A percentile compares a stretch with the other conserved stretches of the same genome.
Conservation (phyloP, 768 basidiomycete species). For the Suillus occidentalis region DNA sequence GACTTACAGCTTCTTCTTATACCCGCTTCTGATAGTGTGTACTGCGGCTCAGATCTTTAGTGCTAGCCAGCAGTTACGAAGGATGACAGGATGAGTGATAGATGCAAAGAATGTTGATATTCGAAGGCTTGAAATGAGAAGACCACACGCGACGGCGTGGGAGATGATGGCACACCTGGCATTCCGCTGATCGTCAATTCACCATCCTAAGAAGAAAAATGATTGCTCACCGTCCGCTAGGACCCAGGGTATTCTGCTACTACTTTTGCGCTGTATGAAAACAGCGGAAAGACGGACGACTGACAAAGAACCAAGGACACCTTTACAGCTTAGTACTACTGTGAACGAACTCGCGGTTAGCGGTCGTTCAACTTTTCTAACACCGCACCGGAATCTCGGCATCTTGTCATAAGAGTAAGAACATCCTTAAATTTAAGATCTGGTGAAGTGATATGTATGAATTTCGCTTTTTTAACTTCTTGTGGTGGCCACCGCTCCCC, state of each 20-base stretch:
- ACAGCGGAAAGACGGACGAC: background rate
- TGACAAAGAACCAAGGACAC: background rate
- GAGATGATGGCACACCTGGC: conserved; percentile 24
- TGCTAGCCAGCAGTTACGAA: conserved; percentile 2
- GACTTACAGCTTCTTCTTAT: conserved; percentile 17
- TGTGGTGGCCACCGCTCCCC: background rate
- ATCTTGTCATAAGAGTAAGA: background rate
- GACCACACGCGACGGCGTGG: conserved; percentile 24
- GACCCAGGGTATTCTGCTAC: background rate
- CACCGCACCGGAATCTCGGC: conserved; percentile 17
- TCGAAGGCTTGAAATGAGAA: conserved; percentile 17
- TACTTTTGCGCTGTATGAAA: background rate
- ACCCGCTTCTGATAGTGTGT: background rate
- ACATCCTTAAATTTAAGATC: background rate
- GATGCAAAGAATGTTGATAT: conserved; percentile 18
- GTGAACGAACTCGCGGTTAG: background rate
- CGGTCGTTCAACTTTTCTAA: conserved; percentile 21
- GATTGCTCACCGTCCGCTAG: conserved; percentile 1
- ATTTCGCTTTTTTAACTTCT: conserved; percentile 4
- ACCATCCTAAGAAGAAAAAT: background rate
- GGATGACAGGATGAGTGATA: conserved; percentile 6
- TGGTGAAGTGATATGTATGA: background rate
- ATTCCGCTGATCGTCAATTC: conserved; percentile 8
- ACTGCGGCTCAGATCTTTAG: conserved; percentile 1
- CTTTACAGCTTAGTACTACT: background rate